A percentile compares a stretch with the other conserved stretches of the same genome.
Evolutionary conservation across 179 eudicot genomes (phyloP).

Genomic region (Silene noctiflora): DNA sequence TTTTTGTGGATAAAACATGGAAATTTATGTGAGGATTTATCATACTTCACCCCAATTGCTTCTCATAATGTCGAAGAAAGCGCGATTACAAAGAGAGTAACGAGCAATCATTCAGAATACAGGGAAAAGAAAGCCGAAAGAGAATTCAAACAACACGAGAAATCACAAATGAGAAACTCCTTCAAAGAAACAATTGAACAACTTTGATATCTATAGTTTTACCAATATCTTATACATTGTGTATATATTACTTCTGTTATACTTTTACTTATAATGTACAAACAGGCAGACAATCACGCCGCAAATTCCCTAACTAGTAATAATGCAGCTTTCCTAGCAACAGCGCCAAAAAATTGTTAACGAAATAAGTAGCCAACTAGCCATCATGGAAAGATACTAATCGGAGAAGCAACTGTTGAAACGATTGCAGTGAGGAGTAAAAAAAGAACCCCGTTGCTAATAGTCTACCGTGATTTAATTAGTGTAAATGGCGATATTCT

Average conservation of each 20-base stretch:
- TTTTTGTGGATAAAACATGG: too few species aligned
- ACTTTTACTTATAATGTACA: conserved; percentile 23
- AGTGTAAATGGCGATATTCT: background rate
- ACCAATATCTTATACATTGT: background rate
- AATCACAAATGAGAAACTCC: too few species aligned
- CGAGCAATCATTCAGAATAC: too few species aligned
- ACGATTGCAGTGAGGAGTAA: conserved; percentile 20
- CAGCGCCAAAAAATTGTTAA: background rate
- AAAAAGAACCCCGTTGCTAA: conserved; percentile 25
- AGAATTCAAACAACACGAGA: too few species aligned
- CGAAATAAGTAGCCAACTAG: background rate
- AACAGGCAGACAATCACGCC: conserved; percentile 19
- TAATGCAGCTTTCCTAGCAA: background rate
- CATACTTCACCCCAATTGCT: too few species aligned
- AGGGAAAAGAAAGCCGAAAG: too few species aligned
- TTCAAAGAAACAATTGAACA: too few species aligned
- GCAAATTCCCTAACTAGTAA: conserved; percentile 14
- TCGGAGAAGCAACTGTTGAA: background rate
- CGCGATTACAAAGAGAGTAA: too few species aligned
- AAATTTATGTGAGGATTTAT: too few species aligned
- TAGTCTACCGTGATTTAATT: background rate
- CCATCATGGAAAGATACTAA: background rate
- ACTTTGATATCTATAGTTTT: too few species aligned
- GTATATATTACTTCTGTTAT: background rate
- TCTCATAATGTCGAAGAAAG: too few species aligned